These are phyloP conservation scores for Fusarium hainanense DNA, from an alignment of 2,329 filamentous ascomycete species.

Conservation along the genomic window DNA sequence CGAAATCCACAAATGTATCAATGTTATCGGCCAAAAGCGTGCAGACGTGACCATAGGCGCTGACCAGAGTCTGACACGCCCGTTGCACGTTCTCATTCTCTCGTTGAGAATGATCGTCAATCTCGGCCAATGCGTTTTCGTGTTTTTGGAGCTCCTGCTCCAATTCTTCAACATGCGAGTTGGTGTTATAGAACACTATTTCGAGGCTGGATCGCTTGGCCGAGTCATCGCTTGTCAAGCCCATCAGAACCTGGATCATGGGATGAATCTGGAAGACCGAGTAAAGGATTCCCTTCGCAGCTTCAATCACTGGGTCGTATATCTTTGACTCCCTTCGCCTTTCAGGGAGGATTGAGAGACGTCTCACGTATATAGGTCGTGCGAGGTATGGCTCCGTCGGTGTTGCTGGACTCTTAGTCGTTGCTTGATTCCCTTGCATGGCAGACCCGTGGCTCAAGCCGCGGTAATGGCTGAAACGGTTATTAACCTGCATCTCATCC, in stretches of 20 bases:
- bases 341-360: conserved; percentile 72
- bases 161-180: conserved; percentile 72
- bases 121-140: conserved; percentile 60
- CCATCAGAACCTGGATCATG: conserved; percentile 73
- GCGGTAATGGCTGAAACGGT: conserved; percentile 74
- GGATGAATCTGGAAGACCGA: conserved; percentile 76
- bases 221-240: conserved; percentile 69
- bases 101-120: conserved; percentile 60
- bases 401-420: conserved; percentile 66
- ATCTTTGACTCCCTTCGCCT: conserved; percentile 70
- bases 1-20: conserved; percentile 72
- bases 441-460: conserved; percentile 76
- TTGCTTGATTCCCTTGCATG: conserved; percentile 65
- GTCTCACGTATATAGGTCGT: conserved; percentile 71
- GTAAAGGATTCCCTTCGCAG: conserved; percentile 74
- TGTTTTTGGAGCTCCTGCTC: conserved; percentile 73
- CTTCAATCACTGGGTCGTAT: conserved; percentile 71
- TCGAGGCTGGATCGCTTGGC: conserved; percentile 72
- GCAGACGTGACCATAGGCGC: conserved; percentile 74
- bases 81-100: conserved; percentile 73
- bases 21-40: conserved; percentile 70
- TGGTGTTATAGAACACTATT: conserved; percentile 75
- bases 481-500: conserved; percentile 70
- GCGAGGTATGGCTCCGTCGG: conserved; percentile 68
- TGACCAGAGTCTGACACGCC: conserved; percentile 71